These are phyloP conservation scores for Hypoxylon intermedium DNA, from an alignment of 495 filamentous ascomycete species.

Conservation along the genomic window DNA sequence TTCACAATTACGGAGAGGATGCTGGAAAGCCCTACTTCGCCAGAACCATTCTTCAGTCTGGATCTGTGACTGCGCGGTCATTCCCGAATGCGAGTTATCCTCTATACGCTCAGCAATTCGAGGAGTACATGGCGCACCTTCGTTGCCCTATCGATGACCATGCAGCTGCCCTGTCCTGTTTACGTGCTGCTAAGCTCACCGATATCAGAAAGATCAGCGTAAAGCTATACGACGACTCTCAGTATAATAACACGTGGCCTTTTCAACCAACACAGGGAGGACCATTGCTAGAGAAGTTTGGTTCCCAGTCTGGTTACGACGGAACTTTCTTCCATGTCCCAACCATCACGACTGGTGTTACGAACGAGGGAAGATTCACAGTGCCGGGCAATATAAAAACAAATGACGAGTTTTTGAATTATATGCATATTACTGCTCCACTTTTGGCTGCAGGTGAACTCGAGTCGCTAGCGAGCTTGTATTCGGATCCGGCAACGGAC, in stretches of 20 bases:
- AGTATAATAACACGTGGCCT: constrained; percentile 65
- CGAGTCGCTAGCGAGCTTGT: constrained; percentile 59
- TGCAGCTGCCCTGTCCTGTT: constrained; percentile 55
- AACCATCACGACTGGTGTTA: constrained; percentile 67
- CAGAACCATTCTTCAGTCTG: constrained; percentile 67
- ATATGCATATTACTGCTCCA: constrained; percentile 64
- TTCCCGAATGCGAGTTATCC: constrained; percentile 60
- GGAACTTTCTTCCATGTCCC: constrained; percentile 63
- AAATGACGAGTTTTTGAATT: constrained; percentile 58
- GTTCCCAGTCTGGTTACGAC: constrained; percentile 59
- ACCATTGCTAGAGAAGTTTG: constrained; percentile 51
- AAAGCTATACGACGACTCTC: constrained; percentile 58
- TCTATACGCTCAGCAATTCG: constrained; percentile 64
- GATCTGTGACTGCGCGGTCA: constrained; percentile 64
- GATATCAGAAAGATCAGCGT: constrained; percentile 62
- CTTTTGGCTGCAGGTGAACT: constrained; percentile 52
- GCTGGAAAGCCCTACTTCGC: constrained; percentile 54
- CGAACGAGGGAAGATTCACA: constrained; percentile 67
- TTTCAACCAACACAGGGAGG: constrained; percentile 71
- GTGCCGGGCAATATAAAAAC: constrained; percentile 55
- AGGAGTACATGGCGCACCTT: constrained; percentile 59
- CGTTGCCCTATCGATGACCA: constrained; percentile 51
- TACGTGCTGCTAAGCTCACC: constrained; percentile 54
- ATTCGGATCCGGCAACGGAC: constrained; percentile 61
- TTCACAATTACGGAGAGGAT: constrained; percentile 45